Percentiles rank a stretch among this genome's conserved stretches.
These are phyloP conservation scores for Cokeromyces recurvatus DNA, from an alignment of 371 early-diverging fungal species.

Conservation along the genomic window DNA sequence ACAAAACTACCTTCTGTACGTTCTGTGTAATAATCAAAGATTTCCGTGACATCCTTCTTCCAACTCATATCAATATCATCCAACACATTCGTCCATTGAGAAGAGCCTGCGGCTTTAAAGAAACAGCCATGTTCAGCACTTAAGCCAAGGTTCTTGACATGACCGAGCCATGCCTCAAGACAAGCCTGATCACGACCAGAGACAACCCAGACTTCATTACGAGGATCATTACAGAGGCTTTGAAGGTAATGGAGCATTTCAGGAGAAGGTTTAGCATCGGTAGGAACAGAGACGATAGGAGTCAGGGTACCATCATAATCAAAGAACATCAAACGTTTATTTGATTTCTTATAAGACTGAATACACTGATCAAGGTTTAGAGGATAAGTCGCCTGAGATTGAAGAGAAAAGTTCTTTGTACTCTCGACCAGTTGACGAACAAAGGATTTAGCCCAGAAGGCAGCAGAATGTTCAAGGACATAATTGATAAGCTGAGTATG, in stretches of 20 bases:
- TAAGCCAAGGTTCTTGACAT: conserved; percentile 72
- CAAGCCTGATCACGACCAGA: conserved; percentile 85
- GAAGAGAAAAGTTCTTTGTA: conserved; percentile 24
- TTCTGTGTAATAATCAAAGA: conserved; percentile 87
- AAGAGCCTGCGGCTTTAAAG: conserved; percentile 70
- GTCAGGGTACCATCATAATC: conserved; percentile 90
- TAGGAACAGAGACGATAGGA: conserved; percentile 71
- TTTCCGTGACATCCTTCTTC: conserved; percentile 86
- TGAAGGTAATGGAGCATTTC: conserved; percentile 61
- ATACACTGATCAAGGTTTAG: conserved; percentile 44
- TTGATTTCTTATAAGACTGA: conserved; percentile 42
- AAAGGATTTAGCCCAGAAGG: conserved; percentile 87
- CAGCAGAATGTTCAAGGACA: conserved; percentile 82
- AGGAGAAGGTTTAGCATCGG: conserved; percentile 65
- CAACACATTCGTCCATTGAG: conserved; percentile 77
- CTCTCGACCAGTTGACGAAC: conserved; percentile 48
- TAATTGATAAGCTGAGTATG: conserved; percentile 78
- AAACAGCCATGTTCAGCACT: conserved; percentile 79
- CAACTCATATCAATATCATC: conserved; percentile 83
- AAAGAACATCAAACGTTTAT: conserved; percentile 72
- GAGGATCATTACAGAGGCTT: conserved; percentile 62
- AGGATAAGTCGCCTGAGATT: conserved; percentile 61
- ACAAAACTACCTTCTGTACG: conserved; percentile 85
- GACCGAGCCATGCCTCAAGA: conserved; percentile 81
- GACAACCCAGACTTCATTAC: conserved; percentile 87